Base-by-base conservation (phyloP, 2,329 filamentous ascomycete species). In the Talaromyces pinophilus region DNA sequence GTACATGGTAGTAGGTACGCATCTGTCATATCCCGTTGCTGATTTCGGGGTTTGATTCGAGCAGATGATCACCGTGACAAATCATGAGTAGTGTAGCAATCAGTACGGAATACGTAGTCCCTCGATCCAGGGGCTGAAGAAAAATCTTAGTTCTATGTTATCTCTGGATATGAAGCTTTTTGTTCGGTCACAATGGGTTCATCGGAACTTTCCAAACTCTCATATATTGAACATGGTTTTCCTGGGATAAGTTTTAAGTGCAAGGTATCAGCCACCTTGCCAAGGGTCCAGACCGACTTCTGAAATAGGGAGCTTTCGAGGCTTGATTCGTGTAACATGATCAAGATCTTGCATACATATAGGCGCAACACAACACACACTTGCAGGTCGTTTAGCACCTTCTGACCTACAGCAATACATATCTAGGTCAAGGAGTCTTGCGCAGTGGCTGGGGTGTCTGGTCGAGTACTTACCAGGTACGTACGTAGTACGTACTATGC, bases 341-440 rank as follows among this genome's bases (percentile, higher is more conserved):
- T 42, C 48, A 44, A 44, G 62, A 63, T 63, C 62, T 64, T 59
- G 52, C 62, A 59, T 64, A 59, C 38, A 57, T 46, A 19, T 28
- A 44, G 57, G 22, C 17, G 40, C 25, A 19, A 11, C 57, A 60
- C 57, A 60, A 46, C 38, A 19, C 57, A 60, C 22, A 60, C 57
- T 46, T 60, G 57, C 57, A 60, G 57, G 40, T 42, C 22, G 25
- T 10, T 28, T 30, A 60, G 22, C 22, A 60, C 22, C 17, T 13
- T 22, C n/a, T 38, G 25, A 28, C 54, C 15, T 59, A 22, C 54
- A 13, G 54, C 17, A 38, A 19, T 8, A 30, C n/a, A 30, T 10
- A 11, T 11, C 17, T n/a, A 33, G 6, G 15, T 59, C 15, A 8
- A 40, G 33, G 22, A 59, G 22, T 25, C 11, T 5, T 33, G 11